Base-by-base conservation (phyloP, 176 grass and related monocot genomes). In the Panicum miliaceum region DNA sequence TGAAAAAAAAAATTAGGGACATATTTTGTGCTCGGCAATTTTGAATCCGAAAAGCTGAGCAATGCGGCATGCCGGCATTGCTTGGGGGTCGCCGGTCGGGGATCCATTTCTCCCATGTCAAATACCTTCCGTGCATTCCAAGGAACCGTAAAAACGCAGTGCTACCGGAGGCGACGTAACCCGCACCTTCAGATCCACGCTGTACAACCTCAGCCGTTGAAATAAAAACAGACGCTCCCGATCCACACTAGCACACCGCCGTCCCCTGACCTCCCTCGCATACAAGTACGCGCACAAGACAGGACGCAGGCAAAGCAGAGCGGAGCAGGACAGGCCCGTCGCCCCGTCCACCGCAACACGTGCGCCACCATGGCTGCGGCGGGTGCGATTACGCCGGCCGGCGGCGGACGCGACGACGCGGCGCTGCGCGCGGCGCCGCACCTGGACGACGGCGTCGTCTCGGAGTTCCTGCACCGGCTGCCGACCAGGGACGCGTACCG, bases 401-500 rank as follows among this genome's bases (percentile, higher is more conserved):
- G 4, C 43, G 43, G 43, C 2, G 54, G 2, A n/a, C 0, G 54
- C 22, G 22, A 11, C 54, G 54, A n/a, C 3, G 54, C 7, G 20
- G 54, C 48, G 48, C 48, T n/a, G n/a, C n/a, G 15, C 15, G 50
- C 50, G 50, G 25, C 6, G 16, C 62, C 61, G 5, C 62, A 67
- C 42, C 45, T 80, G 19, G 43, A 51, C 19, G 62, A 50, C 46
- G 26, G 54, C 62, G 54, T 58, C 22, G 8, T 58, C 20, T 7
- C 61, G 0, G 63, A 67, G 26, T 53, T 68, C 32, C 29, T 50
- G 6, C 6, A n/a, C 12, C 45, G 63, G 14, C 46, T 80, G 3
- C 29, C 78, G 29, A 16, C 62, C 46, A 51, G 37, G 63, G 46
- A 65, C 18, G 78, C 63, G 46, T 52, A 80, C 46, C 62, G 63